Conservation (phyloP, 345 rosid species). For the Ceriops tagal region DNA sequence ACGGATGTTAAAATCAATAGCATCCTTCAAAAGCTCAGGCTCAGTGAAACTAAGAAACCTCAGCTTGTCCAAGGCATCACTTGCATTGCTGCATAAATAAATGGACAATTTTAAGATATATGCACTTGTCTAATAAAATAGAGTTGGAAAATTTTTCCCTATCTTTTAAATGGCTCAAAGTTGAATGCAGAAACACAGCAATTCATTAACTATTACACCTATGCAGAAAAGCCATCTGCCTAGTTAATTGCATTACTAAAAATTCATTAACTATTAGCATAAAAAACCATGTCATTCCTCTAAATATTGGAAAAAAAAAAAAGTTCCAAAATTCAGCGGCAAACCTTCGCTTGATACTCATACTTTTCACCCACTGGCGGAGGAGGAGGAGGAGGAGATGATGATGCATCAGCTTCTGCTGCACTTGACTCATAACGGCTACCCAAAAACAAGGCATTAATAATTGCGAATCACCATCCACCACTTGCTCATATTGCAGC, state of each 20-base stretch:
- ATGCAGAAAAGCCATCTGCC: too few species aligned
- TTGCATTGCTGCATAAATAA: conserved; percentile 68
- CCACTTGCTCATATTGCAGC: conserved; percentile 33
- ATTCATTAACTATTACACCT: too few species aligned
- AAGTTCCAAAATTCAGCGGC: background rate
- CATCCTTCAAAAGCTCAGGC: conserved; percentile 68
- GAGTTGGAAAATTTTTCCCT: background rate
- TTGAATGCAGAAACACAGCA: background rate
- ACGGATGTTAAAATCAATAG: conserved; percentile 75
- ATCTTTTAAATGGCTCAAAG: background rate
- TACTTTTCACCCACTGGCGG: conserved; percentile 62
- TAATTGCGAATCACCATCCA: conserved; percentile 38
- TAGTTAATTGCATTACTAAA: too few species aligned
- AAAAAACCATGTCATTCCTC: conserved; percentile 4
- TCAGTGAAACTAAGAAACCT: conserved; percentile 81
- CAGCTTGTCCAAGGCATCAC: conserved; percentile 95
- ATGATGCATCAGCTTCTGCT: conserved; percentile 57
- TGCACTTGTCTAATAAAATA: background rate
- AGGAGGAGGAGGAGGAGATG: conserved; percentile 41
- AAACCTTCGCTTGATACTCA: conserved; percentile 96
- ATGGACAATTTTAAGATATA: background rate
- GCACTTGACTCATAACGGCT: conserved; percentile 60
- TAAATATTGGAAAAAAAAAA: background rate
- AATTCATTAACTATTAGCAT: too few species aligned
- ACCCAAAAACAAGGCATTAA: conserved; percentile 44